phyloP scores from a whole-genome alignment of 306 rosid genomes.

The Urtica urens region DNA sequence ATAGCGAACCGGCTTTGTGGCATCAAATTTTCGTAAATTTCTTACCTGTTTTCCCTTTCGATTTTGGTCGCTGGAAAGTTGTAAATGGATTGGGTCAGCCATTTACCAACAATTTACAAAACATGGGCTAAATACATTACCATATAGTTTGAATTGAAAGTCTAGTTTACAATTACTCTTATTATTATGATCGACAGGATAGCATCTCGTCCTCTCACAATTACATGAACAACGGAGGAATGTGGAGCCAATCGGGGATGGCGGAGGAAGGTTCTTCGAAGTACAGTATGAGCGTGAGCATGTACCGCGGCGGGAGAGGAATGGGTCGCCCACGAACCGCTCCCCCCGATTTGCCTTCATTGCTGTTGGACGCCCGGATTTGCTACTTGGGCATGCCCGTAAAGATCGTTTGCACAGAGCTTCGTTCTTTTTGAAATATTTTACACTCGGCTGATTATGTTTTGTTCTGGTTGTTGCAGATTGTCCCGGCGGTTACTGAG shows the following conservation, averaged over 20 bases:
- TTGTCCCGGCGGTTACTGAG: conserved; percentile 91
- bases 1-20: too few relatives aligned
- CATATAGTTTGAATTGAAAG: too few relatives aligned
- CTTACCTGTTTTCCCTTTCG: too few relatives aligned
- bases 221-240: conserved; percentile 73
- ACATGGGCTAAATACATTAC: too few relatives aligned
- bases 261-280: conserved; percentile 32
- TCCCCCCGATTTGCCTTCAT: conserved; percentile 95
- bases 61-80: too few relatives aligned
- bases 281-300: conserved; percentile 77
- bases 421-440: background rate
- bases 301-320: conserved; percentile 74
- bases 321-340: conserved; percentile 59
- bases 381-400: conserved; percentile 93
- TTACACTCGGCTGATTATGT: background rate
- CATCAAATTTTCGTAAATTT: too few relatives aligned
- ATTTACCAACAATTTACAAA: too few relatives aligned
- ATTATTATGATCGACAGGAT: conserved; percentile 33
- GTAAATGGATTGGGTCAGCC: too few relatives aligned
- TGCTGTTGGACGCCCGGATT: conserved; percentile 81
- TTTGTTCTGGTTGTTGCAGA: conserved; percentile 40
- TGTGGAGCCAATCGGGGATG: conserved; percentile 51
- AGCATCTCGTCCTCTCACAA: conserved; percentile 67
- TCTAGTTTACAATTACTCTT: too few relatives aligned
- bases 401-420: conserved; percentile 5